Conservation (phyloP, 306 rosid genomes). For the Clitoria ternatea region DNA sequence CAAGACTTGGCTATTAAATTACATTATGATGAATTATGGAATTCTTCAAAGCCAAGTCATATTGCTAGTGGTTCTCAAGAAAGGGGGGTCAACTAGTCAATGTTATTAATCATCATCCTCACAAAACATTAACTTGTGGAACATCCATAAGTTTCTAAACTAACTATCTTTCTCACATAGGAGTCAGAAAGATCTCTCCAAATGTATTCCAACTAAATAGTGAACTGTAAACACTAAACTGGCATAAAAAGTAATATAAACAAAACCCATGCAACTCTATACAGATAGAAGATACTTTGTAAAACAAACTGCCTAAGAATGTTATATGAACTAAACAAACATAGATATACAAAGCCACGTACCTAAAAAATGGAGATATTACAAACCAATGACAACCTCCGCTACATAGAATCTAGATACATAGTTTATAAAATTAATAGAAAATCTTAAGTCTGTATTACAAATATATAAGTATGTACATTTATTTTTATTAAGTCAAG, state of each 20-base stretch:
- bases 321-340: slow-evolving; percentile 3
- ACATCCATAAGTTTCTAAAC: background rate
- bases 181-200: background rate
- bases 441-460: background rate
- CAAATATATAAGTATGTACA: background rate
- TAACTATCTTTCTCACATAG: background rate
- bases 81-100: background rate
- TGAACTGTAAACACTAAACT: background rate
- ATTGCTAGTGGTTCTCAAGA: too few species aligned
- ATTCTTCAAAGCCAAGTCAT: too few species aligned
- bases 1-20: too few species aligned
- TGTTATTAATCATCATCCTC: background rate
- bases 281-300: background rate
- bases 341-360: slow-evolving; percentile 14
- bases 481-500: background rate
- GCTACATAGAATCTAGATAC: slow-evolving; percentile 84
- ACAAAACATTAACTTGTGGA: background rate
- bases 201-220: background rate
- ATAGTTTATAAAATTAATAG: slow-evolving; percentile 18
- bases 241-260: background rate
- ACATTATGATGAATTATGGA: too few species aligned
- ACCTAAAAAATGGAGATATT: slow-evolving; percentile 98
- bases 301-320: slow-evolving; percentile 3
- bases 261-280: background rate
- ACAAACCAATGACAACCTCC: slow-evolving; percentile 86